Evolutionary conservation across 2,329 filamentous ascomycete genomes (phyloP), one percentile per base, ranked within the genome.

Genomic region (Chaetomium sp.): DNA sequence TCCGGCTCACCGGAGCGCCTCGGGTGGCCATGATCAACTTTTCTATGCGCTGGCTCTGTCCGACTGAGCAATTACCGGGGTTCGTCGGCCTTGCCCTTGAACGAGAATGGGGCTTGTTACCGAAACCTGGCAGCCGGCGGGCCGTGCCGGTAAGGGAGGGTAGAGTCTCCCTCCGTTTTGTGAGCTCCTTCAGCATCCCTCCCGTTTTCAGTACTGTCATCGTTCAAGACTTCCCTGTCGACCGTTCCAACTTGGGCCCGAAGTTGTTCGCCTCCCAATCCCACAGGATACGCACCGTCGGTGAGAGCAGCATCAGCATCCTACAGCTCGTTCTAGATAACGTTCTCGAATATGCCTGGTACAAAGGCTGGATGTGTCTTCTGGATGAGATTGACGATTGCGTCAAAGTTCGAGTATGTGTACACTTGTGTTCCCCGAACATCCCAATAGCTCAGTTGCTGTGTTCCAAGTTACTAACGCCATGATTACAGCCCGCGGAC

Each of bases 291-390:
- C 51, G 9, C 16, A 6, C 33, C 27, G 12, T 3, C 3, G 51
- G 27, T 21, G 51, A 54, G 16, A 54, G 51, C 27, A 54, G 51
- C 27, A 54, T 54, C 29, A 54, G 51, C 27, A 21, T n/a, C 51
- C 27, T 33, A 19, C 51, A 54, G 29, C 27, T 54, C 16, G 27
- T 31, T 29, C 12, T 54, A 19, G 51, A 21, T 10, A 21, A n/a
- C 51, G 19, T 33, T 3, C 27, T 54, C 16, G 51, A 54, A 12
- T 8, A 29, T 33, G 19, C 51, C 6, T 54, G 51, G 51, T 54
- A 54, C 27, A 33, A n/a, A 29, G 51, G 51, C 51, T 54, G 51
- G 51, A 33, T 21, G 27, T n/a, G 27, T n/a, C 16, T 54, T 29
- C 16, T 54, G 3, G 51, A 54, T 13, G 51, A 54, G 51, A 54